Conservation (phyloP, 2,329 filamentous ascomycete genomes). For the Aspergillus tanneri region DNA sequence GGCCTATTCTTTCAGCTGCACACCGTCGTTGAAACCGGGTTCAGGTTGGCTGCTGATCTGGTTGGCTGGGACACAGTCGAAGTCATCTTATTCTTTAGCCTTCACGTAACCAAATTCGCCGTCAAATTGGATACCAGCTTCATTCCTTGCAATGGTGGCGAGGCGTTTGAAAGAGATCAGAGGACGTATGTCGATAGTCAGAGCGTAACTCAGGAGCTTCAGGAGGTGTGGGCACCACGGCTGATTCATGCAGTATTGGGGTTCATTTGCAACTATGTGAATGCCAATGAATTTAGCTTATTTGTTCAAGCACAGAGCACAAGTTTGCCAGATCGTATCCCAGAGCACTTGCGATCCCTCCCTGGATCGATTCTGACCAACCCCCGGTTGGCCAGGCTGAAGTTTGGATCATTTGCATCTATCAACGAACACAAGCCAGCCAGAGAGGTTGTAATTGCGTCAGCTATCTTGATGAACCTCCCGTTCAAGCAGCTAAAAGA, state of each 20-base stretch:
- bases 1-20: slow-evolving; percentile 31
- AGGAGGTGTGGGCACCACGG: slow-evolving; percentile 12
- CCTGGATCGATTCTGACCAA: slow-evolving; percentile 15
- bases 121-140: slow-evolving; percentile 14
- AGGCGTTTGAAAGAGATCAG: not conserved
- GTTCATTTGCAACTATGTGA: slow-evolving; percentile 25
- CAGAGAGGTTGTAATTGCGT: slow-evolving; percentile 20
- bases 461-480: slow-evolving; percentile 30
- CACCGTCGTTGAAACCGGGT: slow-evolving; percentile 25
- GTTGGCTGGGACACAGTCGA: slow-evolving; percentile 34
- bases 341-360: slow-evolving; percentile 16
- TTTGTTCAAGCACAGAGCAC: slow-evolving; percentile 25
- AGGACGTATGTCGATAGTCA: not conserved
- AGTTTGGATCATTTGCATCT: slow-evolving; percentile 23
- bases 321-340: slow-evolving; percentile 28
- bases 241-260: slow-evolving; percentile 20
- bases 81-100: slow-evolving; percentile 28
- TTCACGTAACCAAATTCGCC: slow-evolving; percentile 22
- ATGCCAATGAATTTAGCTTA: slow-evolving; percentile 25
- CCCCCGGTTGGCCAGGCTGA: slow-evolving; percentile 21
- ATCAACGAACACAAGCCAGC: slow-evolving; percentile 15
- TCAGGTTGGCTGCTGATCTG: slow-evolving; percentile 23
- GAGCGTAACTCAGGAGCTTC: slow-evolving; percentile 9
- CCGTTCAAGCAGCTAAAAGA: slow-evolving; percentile 26
- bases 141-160: slow-evolving; percentile 2